These are phyloP conservation scores for Salix arbutifolia DNA, from an alignment of 345 rosid species.

Conservation along the genomic window DNA sequence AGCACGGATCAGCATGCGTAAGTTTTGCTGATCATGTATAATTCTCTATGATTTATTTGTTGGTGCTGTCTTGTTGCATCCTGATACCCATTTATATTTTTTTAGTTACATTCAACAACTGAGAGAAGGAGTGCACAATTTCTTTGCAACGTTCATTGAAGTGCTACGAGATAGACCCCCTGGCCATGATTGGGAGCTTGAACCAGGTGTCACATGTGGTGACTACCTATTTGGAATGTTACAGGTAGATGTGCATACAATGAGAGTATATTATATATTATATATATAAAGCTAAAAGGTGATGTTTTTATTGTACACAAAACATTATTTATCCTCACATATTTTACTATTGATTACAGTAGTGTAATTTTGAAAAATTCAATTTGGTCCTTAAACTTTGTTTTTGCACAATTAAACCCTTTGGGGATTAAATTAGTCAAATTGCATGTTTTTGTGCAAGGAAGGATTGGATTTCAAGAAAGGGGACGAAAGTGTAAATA, in stretches of 20 bases:
- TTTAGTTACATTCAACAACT: slow-evolving; percentile 91
- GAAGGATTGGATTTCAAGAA: not conserved
- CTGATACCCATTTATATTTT: slow-evolving; percentile 10
- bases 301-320: too few relatives aligned
- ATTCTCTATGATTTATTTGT: not conserved
- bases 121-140: slow-evolving; percentile 97
- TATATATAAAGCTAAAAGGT: too few relatives aligned
- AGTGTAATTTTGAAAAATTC: not conserved
- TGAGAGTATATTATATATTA: not conserved
- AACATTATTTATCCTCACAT: too few relatives aligned
- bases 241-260: slow-evolving; percentile 49
- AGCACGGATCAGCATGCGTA: slow-evolving; percentile 99
- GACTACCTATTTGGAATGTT: slow-evolving; percentile 98
- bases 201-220: slow-evolving; percentile 99
- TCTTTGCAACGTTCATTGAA: slow-evolving; percentile 94
- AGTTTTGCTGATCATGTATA: slow-evolving; percentile 29
- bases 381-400: not conserved
- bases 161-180: slow-evolving; percentile 92
- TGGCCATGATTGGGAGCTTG: slow-evolving; percentile 99
- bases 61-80: not conserved
- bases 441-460: not conserved
- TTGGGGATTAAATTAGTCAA: too few relatives aligned
- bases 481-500: too few relatives aligned
- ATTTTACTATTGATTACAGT: too few relatives aligned
- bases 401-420: not conserved